These are phyloP conservation scores for Dillenia suffruticosa DNA, from an alignment of 164 flowering plant species.

Conservation along the genomic window DNA sequence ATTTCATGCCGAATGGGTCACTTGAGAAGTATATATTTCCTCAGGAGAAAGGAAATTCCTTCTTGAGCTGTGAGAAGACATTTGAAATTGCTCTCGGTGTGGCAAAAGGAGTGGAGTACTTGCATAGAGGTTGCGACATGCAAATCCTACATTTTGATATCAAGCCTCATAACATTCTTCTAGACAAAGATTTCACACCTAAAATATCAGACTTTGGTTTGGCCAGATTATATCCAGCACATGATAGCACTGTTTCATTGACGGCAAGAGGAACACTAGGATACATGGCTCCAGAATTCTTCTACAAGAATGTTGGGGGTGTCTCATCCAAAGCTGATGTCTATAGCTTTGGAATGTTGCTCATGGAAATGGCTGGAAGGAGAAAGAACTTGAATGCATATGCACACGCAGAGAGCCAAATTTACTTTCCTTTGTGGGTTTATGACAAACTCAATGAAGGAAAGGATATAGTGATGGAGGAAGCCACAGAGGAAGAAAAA, in stretches of 20 bases:
- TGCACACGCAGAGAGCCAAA: conserved; percentile 5
- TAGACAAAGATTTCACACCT: conserved; percentile 16
- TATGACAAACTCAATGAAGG: conserved; percentile 3
- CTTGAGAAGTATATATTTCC: conserved; percentile 4
- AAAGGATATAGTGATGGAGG: background rate
- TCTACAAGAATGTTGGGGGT: conserved; percentile 12
- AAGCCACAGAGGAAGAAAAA: conserved; percentile 4
- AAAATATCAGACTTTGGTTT: conserved; percentile 22
- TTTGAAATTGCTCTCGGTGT: conserved; percentile 8
- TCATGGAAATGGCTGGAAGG: conserved; percentile 17
- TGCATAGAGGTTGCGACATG: conserved; percentile 7
- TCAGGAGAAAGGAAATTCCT: background rate
- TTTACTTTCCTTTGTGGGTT: conserved; percentile 18
- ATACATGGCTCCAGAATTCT: conserved; percentile 21
- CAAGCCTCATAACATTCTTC: conserved; percentile 22
- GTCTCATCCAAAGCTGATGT: conserved; percentile 10
- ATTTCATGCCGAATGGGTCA: conserved; percentile 11
- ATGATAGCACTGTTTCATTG: conserved; percentile 9
- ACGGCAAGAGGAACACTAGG: conserved; percentile 19
- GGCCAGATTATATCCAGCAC: conserved; percentile 6
- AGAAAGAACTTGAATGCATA: conserved; percentile 9
- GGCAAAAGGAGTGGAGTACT: conserved; percentile 4
- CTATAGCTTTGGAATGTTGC: conserved; percentile 23
- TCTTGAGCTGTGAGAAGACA: conserved; percentile 2
- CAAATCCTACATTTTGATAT: conserved; percentile 24